Evolutionary conservation across 148 eudicot genomes (phyloP), one percentile per base, ranked within the genome.

Genomic region (Fagopyrum esculentum): DNA sequence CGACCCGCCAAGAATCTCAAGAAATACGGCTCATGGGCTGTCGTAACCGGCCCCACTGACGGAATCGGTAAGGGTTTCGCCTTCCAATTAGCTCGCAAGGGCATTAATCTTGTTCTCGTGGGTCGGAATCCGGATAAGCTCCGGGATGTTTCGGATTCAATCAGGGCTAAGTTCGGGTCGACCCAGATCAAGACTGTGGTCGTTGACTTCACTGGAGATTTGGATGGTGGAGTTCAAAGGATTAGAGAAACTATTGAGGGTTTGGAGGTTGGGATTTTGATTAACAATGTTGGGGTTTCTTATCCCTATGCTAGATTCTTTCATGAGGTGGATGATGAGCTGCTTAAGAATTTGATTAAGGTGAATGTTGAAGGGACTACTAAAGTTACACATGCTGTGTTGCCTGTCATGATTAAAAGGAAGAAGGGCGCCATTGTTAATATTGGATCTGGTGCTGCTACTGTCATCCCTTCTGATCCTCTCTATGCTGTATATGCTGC

Each of bases 1-100:
- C 74, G 97, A 81, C 92, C 93, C 66, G 50, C 80, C 6, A 95
- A 95, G 73, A 95, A 92, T 78, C 82, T 95, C 35, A 92, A 90
- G 85, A 87, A 89, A 73, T 95, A 95, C 72, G 99, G 99, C 9
- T 90, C 97, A 2, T 95, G 99, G 99, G 99, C 97, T 2, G 78
- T 92, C 2, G 82, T 95, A 6, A 95, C 99, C 9, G 99, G 99
- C 3, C 88, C 99, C 17, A 95, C 99, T 9, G 99, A 92, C 71
- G 99, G 99, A 6, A 95, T 95, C 26, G 99, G 99, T 1, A 95
- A 95, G 73, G 88, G 84, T 55, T 90, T 90, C 73, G 97, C 97
- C 57, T 92, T 92, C 77, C 87, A 95, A 56, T 77, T 95, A 17
- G 99, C 97, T 45, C 80, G 79, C 3, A 87, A 87, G 71, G 99